Conservation (phyloP, 352 stramenopile genomes). For the Pythium scleroteichum region DNA sequence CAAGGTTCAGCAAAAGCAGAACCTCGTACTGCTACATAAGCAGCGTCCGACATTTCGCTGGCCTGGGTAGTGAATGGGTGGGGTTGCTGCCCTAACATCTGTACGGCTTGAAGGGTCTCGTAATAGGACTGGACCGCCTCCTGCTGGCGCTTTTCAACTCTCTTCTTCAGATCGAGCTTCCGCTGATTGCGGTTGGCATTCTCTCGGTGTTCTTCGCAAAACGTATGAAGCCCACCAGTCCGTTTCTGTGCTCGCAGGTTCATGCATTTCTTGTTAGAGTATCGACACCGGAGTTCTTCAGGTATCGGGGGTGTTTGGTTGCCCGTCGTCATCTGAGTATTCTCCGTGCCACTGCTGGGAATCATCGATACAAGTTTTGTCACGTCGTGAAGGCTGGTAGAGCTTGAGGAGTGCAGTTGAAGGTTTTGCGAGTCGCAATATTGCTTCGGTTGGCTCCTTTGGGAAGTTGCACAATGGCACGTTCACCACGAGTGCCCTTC, state of each 20-base stretch:
- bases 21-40: neutral
- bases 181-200: constrained; percentile 31
- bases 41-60: no score
- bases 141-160: constrained; percentile 20
- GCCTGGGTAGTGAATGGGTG: neutral
- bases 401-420: no score
- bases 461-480: neutral
- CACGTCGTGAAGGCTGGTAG: no score
- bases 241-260: constrained; percentile 25
- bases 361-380: no score
- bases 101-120: constrained; percentile 18
- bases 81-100: neutral
- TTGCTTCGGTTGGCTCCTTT: neutral
- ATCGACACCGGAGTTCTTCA: constrained; percentile 26
- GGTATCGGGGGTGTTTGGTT: no score
- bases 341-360: no score
- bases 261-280: constrained; percentile 31
- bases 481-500: no score
- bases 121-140: constrained; percentile 23
- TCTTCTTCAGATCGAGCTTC: constrained; percentile 24
- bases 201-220: constrained; percentile 30
- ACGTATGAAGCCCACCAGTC: constrained; percentile 27
- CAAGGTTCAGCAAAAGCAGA: constrained; percentile 10
- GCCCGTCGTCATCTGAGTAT: no score
- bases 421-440: no score